These are phyloP conservation scores for Oxytropis ochrocephala DNA, from an alignment of 306 rosid genomes.

Conservation along the genomic window DNA sequence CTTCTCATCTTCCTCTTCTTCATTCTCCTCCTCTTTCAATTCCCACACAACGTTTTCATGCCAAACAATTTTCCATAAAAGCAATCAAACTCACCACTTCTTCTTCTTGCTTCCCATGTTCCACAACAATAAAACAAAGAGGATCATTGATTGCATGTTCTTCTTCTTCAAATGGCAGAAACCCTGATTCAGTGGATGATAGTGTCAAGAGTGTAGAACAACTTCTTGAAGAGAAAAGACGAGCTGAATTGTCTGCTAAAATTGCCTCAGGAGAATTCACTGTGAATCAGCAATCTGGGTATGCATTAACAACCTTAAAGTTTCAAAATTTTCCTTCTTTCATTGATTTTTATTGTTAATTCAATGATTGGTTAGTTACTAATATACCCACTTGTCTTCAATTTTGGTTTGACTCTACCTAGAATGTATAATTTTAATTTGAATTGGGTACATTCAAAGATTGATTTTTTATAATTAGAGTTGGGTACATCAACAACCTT, in stretches of 20 bases:
- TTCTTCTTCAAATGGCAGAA: conserved; percentile 70
- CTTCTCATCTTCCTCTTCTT: conserved; percentile 45
- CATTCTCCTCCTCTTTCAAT: conserved; percentile 32
- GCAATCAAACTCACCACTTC: conserved; percentile 24
- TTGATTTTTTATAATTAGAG: neutral
- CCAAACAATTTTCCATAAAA: conserved; percentile 20
- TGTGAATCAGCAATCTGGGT: conserved; percentile 58
- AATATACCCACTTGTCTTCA: neutral
- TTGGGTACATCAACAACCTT: conserved; percentile 27
- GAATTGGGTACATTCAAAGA: neutral
- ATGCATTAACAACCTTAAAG: conserved; percentile 9
- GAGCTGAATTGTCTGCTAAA: conserved; percentile 60
- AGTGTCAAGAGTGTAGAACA: conserved; percentile 38
- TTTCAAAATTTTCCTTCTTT: conserved; percentile 9
- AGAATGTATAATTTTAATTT: conserved; percentile 4
- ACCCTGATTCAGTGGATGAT: conserved; percentile 39
- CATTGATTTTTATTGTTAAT: neutral
- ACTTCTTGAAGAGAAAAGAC: conserved; percentile 42
- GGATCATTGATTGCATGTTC: conserved; percentile 41
- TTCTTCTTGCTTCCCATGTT: conserved; percentile 17
- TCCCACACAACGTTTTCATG: conserved; percentile 23
- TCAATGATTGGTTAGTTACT: neutral
- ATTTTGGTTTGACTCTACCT: neutral
- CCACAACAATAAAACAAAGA: conserved; percentile 33
- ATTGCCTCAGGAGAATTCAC: conserved; percentile 85